phyloP scores from a whole-genome alignment of 148 eudicot genomes.

The Silene uniflora region DNA sequence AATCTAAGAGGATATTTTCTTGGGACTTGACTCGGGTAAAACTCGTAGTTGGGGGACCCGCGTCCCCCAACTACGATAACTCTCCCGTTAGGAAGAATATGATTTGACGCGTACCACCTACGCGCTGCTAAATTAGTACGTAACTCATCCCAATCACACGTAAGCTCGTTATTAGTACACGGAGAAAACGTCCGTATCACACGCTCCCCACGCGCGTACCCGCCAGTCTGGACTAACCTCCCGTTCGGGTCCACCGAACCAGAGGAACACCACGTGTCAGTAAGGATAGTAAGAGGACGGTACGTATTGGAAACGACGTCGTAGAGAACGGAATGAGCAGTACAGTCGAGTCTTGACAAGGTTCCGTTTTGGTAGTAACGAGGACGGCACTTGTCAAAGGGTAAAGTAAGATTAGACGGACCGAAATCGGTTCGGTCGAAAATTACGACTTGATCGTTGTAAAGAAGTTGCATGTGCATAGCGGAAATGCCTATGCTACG shows the following conservation, averaged over 20 bases:
- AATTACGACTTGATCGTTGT: conserved; percentile 54
- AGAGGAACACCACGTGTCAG: conserved; percentile 83
- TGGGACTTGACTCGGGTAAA: conserved; percentile 40
- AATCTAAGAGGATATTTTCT: conserved; percentile 31
- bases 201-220: conserved; percentile 53
- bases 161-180: conserved; percentile 14
- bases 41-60: conserved; percentile 63
- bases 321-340: conserved; percentile 72
- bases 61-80: conserved; percentile 79
- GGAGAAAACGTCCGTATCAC: conserved; percentile 61
- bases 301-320: conserved; percentile 53
- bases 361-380: conserved; percentile 28
- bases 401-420: conserved; percentile 54
- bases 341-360: conserved; percentile 39
- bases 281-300: conserved; percentile 52
- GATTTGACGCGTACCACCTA: conserved; percentile 81
- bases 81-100: conserved; percentile 61
- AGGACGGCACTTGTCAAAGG: conserved; percentile 22
- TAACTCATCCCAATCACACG: conserved; percentile 66
- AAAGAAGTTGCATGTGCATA: conserved; percentile 91
- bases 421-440: conserved; percentile 93
- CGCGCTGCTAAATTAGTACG: conserved; percentile 33
- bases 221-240: conserved; percentile 71
- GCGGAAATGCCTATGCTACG: conserved; percentile 69
- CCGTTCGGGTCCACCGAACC: conserved; percentile 62